Percentiles rank a stretch among this genome's conserved stretches.
These are phyloP conservation scores for Pseudogymnoascus sp. DNA, from an alignment of 2,329 filamentous ascomycete genomes.

Conservation along the genomic window DNA sequence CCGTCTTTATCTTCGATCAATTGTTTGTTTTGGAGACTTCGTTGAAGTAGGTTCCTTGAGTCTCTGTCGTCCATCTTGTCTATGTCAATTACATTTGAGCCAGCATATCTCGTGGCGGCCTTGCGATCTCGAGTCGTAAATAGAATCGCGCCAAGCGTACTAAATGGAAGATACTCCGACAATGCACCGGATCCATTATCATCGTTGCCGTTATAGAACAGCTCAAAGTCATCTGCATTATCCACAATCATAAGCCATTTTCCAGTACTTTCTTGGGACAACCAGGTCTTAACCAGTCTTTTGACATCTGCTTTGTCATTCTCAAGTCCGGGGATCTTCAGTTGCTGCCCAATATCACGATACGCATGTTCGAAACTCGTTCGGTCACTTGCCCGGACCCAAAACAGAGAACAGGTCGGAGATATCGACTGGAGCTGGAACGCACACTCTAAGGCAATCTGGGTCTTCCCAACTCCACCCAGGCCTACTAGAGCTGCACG, in stretches of 20 bases:
- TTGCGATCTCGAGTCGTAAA: constrained; percentile 17
- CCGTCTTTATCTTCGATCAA: neutral
- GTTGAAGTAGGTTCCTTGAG: constrained; percentile 12
- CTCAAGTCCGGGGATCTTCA: constrained; percentile 14
- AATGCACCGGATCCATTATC: constrained; percentile 1
- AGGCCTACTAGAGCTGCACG: constrained; percentile 11
- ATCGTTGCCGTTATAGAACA: constrained; percentile 22
- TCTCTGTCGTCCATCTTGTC: constrained; percentile 8
- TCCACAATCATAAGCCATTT: constrained; percentile 40
- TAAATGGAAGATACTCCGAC: constrained; percentile 14
- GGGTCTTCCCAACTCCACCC: constrained; percentile 16
- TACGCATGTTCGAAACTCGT: constrained; percentile 16
- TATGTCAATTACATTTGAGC: constrained; percentile 11
- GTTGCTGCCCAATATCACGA: constrained; percentile 13
- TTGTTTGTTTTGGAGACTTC: constrained; percentile 14
- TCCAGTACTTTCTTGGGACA: constrained; percentile 18
- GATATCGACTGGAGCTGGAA: constrained; percentile 12
- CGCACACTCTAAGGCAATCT: constrained; percentile 17
- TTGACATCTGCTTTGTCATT: constrained; percentile 17
- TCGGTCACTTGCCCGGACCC: constrained; percentile 30
- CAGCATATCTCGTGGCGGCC: constrained; percentile 8
- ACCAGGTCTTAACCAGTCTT: constrained; percentile 11
- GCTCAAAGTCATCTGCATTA: constrained; percentile 35
- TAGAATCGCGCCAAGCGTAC: constrained; percentile 12
- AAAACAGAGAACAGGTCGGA: constrained; percentile 35